These are phyloP conservation scores for Prosopis cineraria DNA, from an alignment of 306 rosid species.

Conservation along the genomic window DNA sequence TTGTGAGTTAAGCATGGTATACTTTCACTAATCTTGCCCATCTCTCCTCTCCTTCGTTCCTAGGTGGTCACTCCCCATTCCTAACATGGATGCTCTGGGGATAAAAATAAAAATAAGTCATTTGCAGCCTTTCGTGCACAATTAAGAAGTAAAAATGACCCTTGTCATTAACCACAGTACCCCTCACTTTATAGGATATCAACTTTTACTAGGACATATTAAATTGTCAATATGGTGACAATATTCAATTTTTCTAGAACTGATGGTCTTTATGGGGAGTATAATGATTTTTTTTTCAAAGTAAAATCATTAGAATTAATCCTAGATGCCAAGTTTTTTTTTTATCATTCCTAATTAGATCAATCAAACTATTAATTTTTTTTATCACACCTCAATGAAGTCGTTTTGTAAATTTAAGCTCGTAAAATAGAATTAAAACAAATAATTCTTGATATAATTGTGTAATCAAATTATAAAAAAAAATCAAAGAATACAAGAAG, in stretches of 20 bases:
- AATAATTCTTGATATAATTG: neutral
- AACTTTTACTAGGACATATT: too few species aligned
- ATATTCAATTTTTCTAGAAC: conserved; percentile 19
- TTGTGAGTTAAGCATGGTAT: too few species aligned
- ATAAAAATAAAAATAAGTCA: too few species aligned
- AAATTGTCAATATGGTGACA: conserved; percentile 6
- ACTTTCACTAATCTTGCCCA: too few species aligned
- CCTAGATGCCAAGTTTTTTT: conserved; percentile 8
- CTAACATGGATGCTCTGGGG: too few species aligned
- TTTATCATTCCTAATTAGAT: neutral
- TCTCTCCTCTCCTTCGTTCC: too few species aligned
- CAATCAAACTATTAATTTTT: neutral
- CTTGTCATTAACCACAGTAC: neutral
- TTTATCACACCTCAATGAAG: neutral
- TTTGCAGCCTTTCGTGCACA: too few species aligned
- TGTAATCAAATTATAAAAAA: neutral
- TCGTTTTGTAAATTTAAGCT: neutral
- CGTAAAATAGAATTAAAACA: neutral
- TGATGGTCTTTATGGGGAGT: neutral
- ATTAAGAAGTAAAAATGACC: too few species aligned
- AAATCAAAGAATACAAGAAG: neutral
- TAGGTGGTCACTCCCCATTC: too few species aligned
- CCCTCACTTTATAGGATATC: neutral
- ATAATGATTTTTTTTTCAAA: neutral
- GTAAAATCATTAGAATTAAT: neutral